Evolutionary conservation across 345 rosid species (phyloP).

Genomic region (Citrus sinensis): DVS_A1.0 CM039163.1:3990501-3991000

Average conservation of each 20-base stretch:
- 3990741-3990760: conserved; percentile 98
- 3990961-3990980: conserved; percentile 6
- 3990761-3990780: conserved; percentile 99
- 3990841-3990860: neutral
- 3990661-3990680: conserved; percentile 6
- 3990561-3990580: conserved; percentile 81
- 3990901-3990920: neutral
- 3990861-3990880: neutral
- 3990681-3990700: neutral
- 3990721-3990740: conserved; percentile 10
- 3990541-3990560: conserved; percentile 21
- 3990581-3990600: conserved; percentile 98
- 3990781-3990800: conserved; percentile 85
- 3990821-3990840: conserved; percentile 66
- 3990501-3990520: neutral
- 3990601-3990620: conserved; percentile 97
- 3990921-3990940: neutral
- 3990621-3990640: conserved; percentile 67
- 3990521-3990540: neutral
- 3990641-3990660: neutral
- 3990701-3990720: neutral
- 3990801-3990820: conserved; percentile 98
- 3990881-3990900: neutral
- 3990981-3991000: neutral
- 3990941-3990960: neutral